Evolutionary conservation across 2,329 filamentous ascomycete genomes (phyloP).

Genomic region (Geosmithia putterillii): DNA sequence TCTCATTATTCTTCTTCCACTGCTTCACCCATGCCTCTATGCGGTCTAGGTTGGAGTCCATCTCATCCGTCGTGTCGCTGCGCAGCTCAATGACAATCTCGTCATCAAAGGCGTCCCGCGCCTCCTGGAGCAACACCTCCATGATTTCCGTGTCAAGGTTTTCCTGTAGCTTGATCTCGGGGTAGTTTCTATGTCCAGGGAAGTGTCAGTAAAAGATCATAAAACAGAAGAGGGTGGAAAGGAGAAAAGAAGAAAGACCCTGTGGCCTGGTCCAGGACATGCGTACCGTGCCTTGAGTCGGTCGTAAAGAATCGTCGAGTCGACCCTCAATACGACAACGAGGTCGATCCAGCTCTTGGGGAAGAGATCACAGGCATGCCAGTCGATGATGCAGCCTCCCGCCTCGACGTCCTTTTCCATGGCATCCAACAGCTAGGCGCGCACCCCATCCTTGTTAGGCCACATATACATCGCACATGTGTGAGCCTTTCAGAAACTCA

Average conservation of each 20-base stretch:
- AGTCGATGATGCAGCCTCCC: slow-evolving; percentile 87
- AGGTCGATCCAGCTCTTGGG: slow-evolving; percentile 90
- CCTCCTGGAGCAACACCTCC: slow-evolving; percentile 85
- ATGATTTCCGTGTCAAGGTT: slow-evolving; percentile 98
- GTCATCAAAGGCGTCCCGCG: slow-evolving; percentile 72
- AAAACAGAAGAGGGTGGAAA: background rate
- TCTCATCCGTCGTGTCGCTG: slow-evolving; percentile 72
- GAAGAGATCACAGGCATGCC: slow-evolving; percentile 95
- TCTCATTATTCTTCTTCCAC: slow-evolving; percentile 60
- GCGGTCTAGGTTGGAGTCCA: slow-evolving; percentile 79
- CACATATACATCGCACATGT: background rate
- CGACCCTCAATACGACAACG: slow-evolving; percentile 78
- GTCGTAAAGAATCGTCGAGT: slow-evolving; percentile 74
- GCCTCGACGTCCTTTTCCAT: slow-evolving; percentile 70
- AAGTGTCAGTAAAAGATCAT: background rate
- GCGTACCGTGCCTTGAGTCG: slow-evolving; percentile 59
- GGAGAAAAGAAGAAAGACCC: background rate
- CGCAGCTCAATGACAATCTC: slow-evolving; percentile 80
- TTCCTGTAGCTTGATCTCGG: slow-evolving; percentile 81
- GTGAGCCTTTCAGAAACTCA: slow-evolving; percentile 19
- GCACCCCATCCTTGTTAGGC: slow-evolving; percentile 3
- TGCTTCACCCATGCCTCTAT: slow-evolving; percentile 70
- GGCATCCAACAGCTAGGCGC: slow-evolving; percentile 61
- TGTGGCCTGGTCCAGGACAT: background rate
- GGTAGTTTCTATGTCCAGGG: slow-evolving; percentile 52